Evolutionary conservation across 306 rosid genomes (phyloP), one percentile per base, ranked within the genome.

Genomic region (Echinosophora koreensis): DNA sequence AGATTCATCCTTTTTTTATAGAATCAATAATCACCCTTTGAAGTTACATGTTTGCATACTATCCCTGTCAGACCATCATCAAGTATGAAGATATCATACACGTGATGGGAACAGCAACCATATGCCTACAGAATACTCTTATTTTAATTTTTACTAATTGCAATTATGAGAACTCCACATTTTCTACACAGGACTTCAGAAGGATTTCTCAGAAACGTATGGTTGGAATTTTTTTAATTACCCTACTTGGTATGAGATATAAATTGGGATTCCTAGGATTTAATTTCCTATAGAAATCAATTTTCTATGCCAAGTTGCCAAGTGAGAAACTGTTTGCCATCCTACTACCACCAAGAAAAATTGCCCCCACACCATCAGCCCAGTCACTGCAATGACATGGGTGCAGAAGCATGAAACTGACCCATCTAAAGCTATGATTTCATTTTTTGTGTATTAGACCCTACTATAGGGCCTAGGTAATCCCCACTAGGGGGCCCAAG

Each of bases 281-380:
- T 57, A 74, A 8, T 50, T 59, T 65, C 11, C 50, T 34, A 68
- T 17, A 8, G 10, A 50, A 59, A 68, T 67, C 37, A 74, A 28
- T 28, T 27, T 58, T 22, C 56, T 4, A 32, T n/a, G n/a, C n/a
- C n/a, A n/a, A n/a, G n/a, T n/a, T 3, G 22, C 38, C 70, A 66
- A n/a, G n/a, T 15, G 58, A 73, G 39, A 16, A 51, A 46, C 41
- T 46, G 11, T 28, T 67, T 46, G 28, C 42, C 66, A 58, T 39
- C 66, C 30, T 50, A 59, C 59, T 51, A 34, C 27, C 5, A 34
- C 44, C 58, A 35, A 57, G 14, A 37, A 46, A 65, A 18, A 35
- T 13, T 46, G 27, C 47, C 42, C 69, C 34, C 64, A 35, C 34
- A 16, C 27, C 69, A 46, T 44, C 47, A 38, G 13, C 78, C 59